Percentiles rank a stretch among this genome's conserved stretches.
phyloP scores from a whole-genome alignment of 2,329 filamentous ascomycete species.

The Fusarium nurragi region DNA sequence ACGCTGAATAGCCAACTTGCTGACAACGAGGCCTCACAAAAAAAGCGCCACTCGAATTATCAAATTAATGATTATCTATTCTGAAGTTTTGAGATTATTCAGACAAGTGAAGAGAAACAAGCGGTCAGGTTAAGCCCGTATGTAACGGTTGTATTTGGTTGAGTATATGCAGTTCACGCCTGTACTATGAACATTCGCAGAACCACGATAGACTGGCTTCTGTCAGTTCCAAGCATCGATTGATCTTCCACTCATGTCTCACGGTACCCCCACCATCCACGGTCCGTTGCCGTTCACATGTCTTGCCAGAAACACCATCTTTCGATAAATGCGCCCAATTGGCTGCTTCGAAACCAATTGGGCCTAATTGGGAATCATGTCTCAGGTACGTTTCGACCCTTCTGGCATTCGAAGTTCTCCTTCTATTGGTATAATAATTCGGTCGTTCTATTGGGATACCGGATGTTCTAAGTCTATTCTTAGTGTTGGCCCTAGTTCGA shows the following conservation, averaged over 20 bases:
- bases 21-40: slow-evolving; percentile 37
- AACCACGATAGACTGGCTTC: not conserved
- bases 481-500: slow-evolving; percentile 2
- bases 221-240: slow-evolving; percentile 3
- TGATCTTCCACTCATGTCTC: slow-evolving; percentile 14
- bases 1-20: slow-evolving; percentile 29
- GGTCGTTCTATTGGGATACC: slow-evolving; percentile 10
- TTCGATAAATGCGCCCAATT: slow-evolving; percentile 8
- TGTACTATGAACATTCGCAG: not conserved
- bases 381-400: slow-evolving; percentile 31
- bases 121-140: not conserved
- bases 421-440: slow-evolving; percentile 1
- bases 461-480: slow-evolving; percentile 19
- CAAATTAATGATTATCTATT: not conserved
- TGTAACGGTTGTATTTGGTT: not conserved
- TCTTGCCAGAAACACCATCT: slow-evolving; percentile 29
- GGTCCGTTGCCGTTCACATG: slow-evolving; percentile 35
- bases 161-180: not conserved
- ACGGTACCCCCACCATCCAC: slow-evolving; percentile 26
- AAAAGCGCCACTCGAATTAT: not conserved
- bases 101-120: not conserved
- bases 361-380: slow-evolving; percentile 29
- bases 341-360: slow-evolving; percentile 10
- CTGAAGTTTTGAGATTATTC: not conserved
- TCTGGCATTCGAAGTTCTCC: slow-evolving; percentile 1